Conservation (phyloP, 1,284 basidiomycete species). For the Papiliotrema nemorosa region DNA sequence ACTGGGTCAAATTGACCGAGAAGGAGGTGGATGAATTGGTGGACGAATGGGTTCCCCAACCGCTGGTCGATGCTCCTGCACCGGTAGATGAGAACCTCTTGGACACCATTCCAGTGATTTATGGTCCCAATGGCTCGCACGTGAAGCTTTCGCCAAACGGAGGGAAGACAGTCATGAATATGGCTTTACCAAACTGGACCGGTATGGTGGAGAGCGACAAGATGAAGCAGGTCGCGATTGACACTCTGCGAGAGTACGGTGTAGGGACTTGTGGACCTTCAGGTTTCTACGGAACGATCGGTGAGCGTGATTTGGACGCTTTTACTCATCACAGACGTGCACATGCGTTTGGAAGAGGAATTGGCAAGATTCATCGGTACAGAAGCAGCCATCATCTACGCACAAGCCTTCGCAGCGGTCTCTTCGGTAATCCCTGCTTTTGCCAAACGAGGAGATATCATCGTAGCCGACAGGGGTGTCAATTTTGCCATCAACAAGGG, state of each 20-base stretch:
- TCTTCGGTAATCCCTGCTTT: conserved; percentile 96
- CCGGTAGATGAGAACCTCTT: conserved; percentile 66
- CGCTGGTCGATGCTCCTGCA: conserved; percentile 61
- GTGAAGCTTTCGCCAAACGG: conserved; percentile 61
- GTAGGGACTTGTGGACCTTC: conserved; percentile 95
- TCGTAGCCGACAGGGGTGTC: conserved; percentile 92
- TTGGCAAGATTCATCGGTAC: conserved; percentile 88
- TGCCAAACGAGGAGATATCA: conserved; percentile 95
- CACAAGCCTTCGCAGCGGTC: conserved; percentile 88
- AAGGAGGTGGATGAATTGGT: conserved; percentile 98
- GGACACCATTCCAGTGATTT: conserved; percentile 69
- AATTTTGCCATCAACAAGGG: conserved; percentile 97
- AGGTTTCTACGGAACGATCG: conserved; percentile 95
- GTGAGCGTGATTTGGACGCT: conserved; percentile 50
- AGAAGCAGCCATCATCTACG: conserved; percentile 86
- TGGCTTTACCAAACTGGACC: conserved; percentile 90
- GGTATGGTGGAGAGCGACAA: conserved; percentile 83
- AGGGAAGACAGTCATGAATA: conserved; percentile 59
- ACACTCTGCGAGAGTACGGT: conserved; percentile 86
- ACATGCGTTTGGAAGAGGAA: conserved; percentile 81
- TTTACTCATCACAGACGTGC: conserved; percentile 64
- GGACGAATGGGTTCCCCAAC: conserved; percentile 89
- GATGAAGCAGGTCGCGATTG: conserved; percentile 80
- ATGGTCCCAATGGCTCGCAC: conserved; percentile 76
- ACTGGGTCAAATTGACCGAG: conserved; percentile 85